phyloP scores from a whole-genome alignment of 306 rosid genomes.

The Mimosa bimucronata region DNA sequence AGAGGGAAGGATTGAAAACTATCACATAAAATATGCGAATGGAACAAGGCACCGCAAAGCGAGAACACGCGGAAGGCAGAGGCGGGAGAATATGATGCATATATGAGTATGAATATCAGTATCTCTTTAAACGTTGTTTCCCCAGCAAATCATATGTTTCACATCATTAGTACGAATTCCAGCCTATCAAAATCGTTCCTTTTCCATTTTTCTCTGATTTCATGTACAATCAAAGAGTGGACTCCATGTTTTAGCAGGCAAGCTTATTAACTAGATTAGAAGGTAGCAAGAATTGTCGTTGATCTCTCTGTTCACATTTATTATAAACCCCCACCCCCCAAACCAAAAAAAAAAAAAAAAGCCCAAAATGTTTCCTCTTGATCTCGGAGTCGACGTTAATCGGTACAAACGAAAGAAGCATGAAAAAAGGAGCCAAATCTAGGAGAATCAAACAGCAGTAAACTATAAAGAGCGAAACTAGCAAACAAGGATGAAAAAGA shows the following conservation, averaged over 20 bases:
- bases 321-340: background rate
- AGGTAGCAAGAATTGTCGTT: background rate
- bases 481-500: background rate
- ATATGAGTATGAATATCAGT: background rate
- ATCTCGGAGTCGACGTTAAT: background rate
- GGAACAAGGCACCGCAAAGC: background rate
- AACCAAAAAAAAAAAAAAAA: background rate
- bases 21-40: background rate
- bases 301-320: background rate
- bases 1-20: background rate
- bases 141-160: background rate
- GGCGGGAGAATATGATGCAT: background rate
- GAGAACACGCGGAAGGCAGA: conserved; percentile 2
- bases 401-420: background rate
- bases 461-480: background rate
- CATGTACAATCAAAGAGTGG: background rate
- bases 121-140: background rate
- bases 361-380: background rate
- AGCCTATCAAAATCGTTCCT: background rate
- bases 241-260: background rate
- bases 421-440: background rate
- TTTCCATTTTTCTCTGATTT: background rate
- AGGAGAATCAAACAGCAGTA: background rate
- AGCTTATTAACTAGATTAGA: background rate
- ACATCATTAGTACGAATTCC: background rate